A percentile compares a stretch with the other conserved stretches of the same genome.
Conservation (phyloP, 2,329 filamentous ascomycete genomes). For the Talaromyces sp. region DNA sequence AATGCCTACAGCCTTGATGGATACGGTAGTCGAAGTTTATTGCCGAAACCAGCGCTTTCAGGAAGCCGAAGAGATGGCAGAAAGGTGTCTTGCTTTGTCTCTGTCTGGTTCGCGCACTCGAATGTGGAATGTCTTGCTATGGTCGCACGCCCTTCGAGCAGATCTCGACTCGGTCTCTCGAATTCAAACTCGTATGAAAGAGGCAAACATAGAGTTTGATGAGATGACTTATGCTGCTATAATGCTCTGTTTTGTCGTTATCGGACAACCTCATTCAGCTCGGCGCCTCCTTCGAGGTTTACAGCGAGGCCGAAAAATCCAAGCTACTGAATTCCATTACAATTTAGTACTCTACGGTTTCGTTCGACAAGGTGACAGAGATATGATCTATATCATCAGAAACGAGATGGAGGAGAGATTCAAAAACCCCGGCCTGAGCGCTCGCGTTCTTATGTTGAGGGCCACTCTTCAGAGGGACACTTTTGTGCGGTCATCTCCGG, state of each 20-base stretch:
- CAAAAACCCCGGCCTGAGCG: conserved; percentile 33
- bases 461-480: conserved; percentile 36
- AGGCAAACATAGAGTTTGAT: conserved; percentile 52
- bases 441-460: conserved; percentile 39
- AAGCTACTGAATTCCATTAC: conserved; percentile 47
- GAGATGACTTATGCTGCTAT: conserved; percentile 60
- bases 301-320: conserved; percentile 38
- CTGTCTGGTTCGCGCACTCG: conserved; percentile 56
- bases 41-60: conserved; percentile 56
- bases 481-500: conserved; percentile 23
- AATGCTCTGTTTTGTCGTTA: conserved; percentile 57
- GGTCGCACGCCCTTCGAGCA: conserved; percentile 65
- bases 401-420: conserved; percentile 41
- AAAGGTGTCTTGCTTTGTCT: conserved; percentile 54
- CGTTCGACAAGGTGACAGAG: conserved; percentile 49
- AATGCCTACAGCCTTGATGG: conserved; percentile 59
- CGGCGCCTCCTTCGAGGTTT: conserved; percentile 50
- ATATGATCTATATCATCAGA: conserved; percentile 54
- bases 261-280: conserved; percentile 56
- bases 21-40: conserved; percentile 66
- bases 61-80: conserved; percentile 60
- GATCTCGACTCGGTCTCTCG: conserved; percentile 56
- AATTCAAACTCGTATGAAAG: conserved; percentile 57
- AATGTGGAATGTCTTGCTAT: conserved; percentile 77
- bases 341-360: conserved; percentile 50